Evolutionary conservation across 2,329 filamentous ascomycete genomes (phyloP).

Genomic region (Fusarium irregulare): DNA sequence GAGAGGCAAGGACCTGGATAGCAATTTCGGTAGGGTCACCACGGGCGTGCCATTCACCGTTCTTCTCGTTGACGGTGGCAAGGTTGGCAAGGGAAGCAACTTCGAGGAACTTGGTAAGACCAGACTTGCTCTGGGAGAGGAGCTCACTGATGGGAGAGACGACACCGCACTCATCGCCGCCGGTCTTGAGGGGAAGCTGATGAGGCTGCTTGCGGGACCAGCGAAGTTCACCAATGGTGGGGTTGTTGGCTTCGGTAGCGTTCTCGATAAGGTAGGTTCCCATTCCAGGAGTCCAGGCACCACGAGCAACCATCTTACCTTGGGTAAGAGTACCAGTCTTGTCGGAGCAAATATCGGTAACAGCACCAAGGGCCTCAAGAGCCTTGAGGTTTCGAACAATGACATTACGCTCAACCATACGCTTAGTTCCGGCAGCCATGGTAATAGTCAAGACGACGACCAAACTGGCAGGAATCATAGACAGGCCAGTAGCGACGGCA

Average conservation of each 20-base stretch:
- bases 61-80: constrained; percentile 59
- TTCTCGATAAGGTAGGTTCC: constrained; percentile 69
- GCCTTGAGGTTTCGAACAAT: constrained; percentile 64
- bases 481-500: constrained; percentile 60
- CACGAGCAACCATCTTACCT: constrained; percentile 72
- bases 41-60: constrained; percentile 66
- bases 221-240: constrained; percentile 61
- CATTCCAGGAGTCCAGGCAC: constrained; percentile 67
- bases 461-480: constrained; percentile 64
- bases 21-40: constrained; percentile 78
- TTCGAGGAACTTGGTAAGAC: constrained; percentile 65
- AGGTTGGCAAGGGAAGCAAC: constrained; percentile 69
- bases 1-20: constrained; percentile 76
- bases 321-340: constrained; percentile 71
- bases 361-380: constrained; percentile 70
- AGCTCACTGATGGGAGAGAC: constrained; percentile 49
- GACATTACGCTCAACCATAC: constrained; percentile 64
- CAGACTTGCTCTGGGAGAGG: constrained; percentile 53
- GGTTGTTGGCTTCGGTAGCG: constrained; percentile 67
- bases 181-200: constrained; percentile 54
- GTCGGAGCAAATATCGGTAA: constrained; percentile 67
- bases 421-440: constrained; percentile 65
- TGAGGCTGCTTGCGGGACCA: constrained; percentile 53
- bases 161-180: constrained; percentile 44
- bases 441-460: constrained; percentile 68